Evolutionary conservation across 1,139 yeast species (phyloP).

Genomic region (Torulaspora globosa): DNA sequence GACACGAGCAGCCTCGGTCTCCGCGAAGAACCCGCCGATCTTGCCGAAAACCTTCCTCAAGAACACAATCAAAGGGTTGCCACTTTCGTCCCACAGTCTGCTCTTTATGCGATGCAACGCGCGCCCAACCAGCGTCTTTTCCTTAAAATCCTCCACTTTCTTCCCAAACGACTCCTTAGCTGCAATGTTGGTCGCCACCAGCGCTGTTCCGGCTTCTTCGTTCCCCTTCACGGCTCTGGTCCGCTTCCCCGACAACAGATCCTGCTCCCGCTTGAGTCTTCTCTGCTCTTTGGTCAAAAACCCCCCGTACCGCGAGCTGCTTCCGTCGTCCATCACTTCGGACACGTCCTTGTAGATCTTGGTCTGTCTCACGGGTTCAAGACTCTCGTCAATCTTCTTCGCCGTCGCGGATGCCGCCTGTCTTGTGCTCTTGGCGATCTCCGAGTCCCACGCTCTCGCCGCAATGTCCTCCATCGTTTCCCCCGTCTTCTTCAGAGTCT

Average conservation of each 20-base stretch:
- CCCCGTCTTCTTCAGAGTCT: slow-evolving; percentile 86
- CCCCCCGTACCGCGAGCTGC: slow-evolving; percentile 87
- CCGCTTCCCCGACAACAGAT: slow-evolving; percentile 56
- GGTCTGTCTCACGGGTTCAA: slow-evolving; percentile 92
- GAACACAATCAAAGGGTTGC: slow-evolving; percentile 81
- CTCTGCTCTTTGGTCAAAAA: slow-evolving; percentile 84
- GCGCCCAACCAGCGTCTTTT: slow-evolving; percentile 68
- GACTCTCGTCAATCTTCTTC: slow-evolving; percentile 69
- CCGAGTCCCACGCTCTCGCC: slow-evolving; percentile 92
- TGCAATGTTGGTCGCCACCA: slow-evolving; percentile 80
- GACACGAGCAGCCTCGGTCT: slow-evolving; percentile 93
- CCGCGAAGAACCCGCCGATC: slow-evolving; percentile 85
- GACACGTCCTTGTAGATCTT: slow-evolving; percentile 84
- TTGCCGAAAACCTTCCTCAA: slow-evolving; percentile 78
- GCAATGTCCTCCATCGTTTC: slow-evolving; percentile 90
- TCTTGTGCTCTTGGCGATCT: slow-evolving; percentile 84
- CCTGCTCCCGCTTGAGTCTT: slow-evolving; percentile 66
- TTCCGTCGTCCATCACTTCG: slow-evolving; percentile 88
- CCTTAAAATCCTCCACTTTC: slow-evolving; percentile 64
- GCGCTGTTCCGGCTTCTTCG: slow-evolving; percentile 80
- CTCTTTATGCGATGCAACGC: slow-evolving; percentile 57
- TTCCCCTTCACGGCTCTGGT: slow-evolving; percentile 68
- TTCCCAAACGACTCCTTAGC: slow-evolving; percentile 67
- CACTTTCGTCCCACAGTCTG: slow-evolving; percentile 85
- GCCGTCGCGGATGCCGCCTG: slow-evolving; percentile 77